Evolutionary conservation across 176 grass and related monocot species (phyloP), one percentile per base, ranked within the genome.

Genomic region (Zoysia pacifica): DNA sequence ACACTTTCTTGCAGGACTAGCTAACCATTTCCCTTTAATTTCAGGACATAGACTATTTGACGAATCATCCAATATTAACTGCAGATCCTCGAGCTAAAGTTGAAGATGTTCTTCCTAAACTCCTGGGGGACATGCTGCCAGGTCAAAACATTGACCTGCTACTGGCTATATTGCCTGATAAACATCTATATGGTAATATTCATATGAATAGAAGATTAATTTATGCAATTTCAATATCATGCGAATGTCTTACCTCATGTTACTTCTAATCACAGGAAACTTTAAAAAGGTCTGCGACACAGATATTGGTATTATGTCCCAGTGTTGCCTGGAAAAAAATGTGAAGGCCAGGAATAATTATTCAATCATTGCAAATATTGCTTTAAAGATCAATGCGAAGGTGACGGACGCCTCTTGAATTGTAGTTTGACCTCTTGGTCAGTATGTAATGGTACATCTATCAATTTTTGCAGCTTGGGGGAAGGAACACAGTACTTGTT

Each of bases 381-480:
- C 91, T 76, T 38, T 93, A 9, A 93, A 93, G 70, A 90, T 93
- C 62, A 93, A 93, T 80, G 88, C 86, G 12, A 93, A 93, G 91
- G 91, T 93, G 58, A 20, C n/a, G 50, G 51, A 41, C 1, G 15
- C 42, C 50, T 72, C 16, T 14, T 3, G 4, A 61, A 68, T 3
- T 47, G 1, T 20, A 79, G 2, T 58, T 66, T 74, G 38, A 72
- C 9, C 55, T 77, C 3, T 42, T 73, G 37, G 48, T 13, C 52
- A 48, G 42, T 7, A 45, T 36, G 41, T 55, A 67, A 46, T 66
- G 46, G 54, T 69, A 9, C 46, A 28, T 62, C 59, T 20, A 51
- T 20, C 53, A 19, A 58, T 11, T 53, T 12, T 12, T 18, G 64
- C 79, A 97, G 94, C 75, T 79, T 74, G 94, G 94, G 62, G 93